These are phyloP conservation scores for Areca catechu DNA, from an alignment of 176 grass and related monocot genomes.

Conservation along the genomic window DNA sequence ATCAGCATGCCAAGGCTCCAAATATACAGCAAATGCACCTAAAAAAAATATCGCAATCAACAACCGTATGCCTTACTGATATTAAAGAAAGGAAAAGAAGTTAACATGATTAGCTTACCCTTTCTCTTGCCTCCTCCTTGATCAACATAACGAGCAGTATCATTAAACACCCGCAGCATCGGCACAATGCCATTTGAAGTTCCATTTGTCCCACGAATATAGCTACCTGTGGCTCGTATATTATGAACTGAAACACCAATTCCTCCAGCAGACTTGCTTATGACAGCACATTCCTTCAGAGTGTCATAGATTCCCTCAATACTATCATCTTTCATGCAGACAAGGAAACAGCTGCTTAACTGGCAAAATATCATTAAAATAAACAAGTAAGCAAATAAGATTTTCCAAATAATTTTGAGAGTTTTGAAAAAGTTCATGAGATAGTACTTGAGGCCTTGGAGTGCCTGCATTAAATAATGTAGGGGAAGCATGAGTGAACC, in stretches of 20 bases:
- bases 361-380: constrained; percentile 15
- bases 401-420: too few species aligned
- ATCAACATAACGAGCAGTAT: constrained; percentile 98
- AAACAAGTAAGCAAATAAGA: neutral
- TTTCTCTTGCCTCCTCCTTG: constrained; percentile 95
- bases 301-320: constrained; percentile 98
- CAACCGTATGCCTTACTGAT: neutral
- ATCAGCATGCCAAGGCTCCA: constrained; percentile 99
- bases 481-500: constrained; percentile 94
- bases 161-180: constrained; percentile 93
- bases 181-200: constrained; percentile 90
- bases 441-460: constrained; percentile 64
- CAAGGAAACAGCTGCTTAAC: constrained; percentile 92
- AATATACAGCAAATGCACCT: constrained; percentile 95
- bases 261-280: constrained; percentile 94
- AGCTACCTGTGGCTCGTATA: constrained; percentile 75
- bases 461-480: constrained; percentile 94
- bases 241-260: constrained; percentile 91
- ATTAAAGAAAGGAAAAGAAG: neutral
- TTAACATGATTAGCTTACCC: constrained; percentile 23
- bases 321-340: constrained; percentile 98
- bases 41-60: neutral
- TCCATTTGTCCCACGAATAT: constrained; percentile 89
- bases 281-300: constrained; percentile 84
- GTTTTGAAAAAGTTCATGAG: neutral